phyloP scores from a whole-genome alignment of 768 basidiomycete species.

The Collybia mongolica region DNA sequence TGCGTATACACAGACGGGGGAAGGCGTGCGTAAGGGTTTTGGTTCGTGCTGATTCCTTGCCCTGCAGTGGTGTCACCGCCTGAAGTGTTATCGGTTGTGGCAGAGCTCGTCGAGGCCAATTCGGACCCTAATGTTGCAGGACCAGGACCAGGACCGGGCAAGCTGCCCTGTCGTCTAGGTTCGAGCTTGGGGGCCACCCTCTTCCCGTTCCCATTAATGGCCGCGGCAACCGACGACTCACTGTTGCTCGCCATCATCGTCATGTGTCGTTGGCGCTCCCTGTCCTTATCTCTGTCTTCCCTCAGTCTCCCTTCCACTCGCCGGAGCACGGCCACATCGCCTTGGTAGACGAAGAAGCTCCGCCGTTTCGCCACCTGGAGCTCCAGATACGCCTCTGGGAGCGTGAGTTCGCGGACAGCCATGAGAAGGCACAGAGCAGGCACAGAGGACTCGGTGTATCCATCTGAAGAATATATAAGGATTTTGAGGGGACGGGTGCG shows the following conservation, averaged over 20 bases:
- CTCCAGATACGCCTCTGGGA: slow-evolving; percentile 92
- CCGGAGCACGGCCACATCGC: slow-evolving; percentile 71
- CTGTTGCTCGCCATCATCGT: slow-evolving; percentile 7
- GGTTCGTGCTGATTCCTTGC: not conserved
- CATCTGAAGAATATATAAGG: slow-evolving; percentile 81
- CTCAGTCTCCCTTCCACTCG: slow-evolving; percentile 57
- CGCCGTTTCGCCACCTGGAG: slow-evolving; percentile 79
- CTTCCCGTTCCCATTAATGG: slow-evolving; percentile 28
- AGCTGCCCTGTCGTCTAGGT: too few relatives aligned
- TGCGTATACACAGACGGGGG: slow-evolving; percentile 12
- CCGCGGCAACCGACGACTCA: slow-evolving; percentile 7
- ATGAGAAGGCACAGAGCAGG: slow-evolving; percentile 87
- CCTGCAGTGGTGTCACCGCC: not conserved
- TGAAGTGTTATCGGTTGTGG: too few relatives aligned
- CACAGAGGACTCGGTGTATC: slow-evolving; percentile 91
- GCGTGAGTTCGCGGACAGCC: slow-evolving; percentile 59
- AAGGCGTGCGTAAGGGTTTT: not conserved
- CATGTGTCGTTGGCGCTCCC: slow-evolving; percentile 26
- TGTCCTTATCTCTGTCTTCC: slow-evolving; percentile 41
- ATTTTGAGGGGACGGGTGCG: slow-evolving; percentile 69
- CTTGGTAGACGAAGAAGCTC: slow-evolving; percentile 90
- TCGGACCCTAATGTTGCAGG: slow-evolving; percentile 3
- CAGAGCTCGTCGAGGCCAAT: slow-evolving; percentile 1
- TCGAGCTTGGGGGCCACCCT: slow-evolving; percentile 8
- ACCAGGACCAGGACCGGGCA: slow-evolving; percentile 4